Evolutionary conservation across 176 grass and related monocot genomes (phyloP), one percentile per base, ranked within the genome.

Genomic region (Triticum monococcum): DNA sequence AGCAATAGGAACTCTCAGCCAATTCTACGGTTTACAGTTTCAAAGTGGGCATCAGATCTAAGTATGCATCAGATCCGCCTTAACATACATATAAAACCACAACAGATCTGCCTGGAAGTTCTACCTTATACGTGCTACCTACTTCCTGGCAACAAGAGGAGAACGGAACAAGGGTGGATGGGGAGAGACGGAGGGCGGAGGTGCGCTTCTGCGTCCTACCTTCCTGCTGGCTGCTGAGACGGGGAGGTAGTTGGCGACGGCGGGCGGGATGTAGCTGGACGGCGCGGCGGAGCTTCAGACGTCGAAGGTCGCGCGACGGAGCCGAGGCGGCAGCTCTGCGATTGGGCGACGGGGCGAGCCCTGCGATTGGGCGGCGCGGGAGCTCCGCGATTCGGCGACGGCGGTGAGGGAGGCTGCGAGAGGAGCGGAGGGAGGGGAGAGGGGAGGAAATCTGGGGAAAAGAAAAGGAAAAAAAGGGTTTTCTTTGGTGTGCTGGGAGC

Each of bases 401-500:
- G 75, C 80, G 75, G 89, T 16, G 50, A 67, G 36, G 13, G 56
- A 5, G 52, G 11, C 30, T 8, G 32, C 13, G 88, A 13, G 48
- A 7, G 30, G 50, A 16, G 20, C 7, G 26, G 48, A 16, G n/a
- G 26, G 48, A 16, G 16, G 8, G 37, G 41, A 24, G 25, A 37
- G 33, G 77, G 6, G 84, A 26, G 81, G 85, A 88, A 91, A 88
- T 88, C 60, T 36, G 81, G 45, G 60, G 60, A 83, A 84, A 84
- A 80, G 75, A 75, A 91, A 84, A 68, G 48, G 20, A 5, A 25
- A 37, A 30, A 75, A 75, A 8, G 43, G 77, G 62, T 77, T 48
- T 76, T 77, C 68, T 87, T 80, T 31, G 81, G 59, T 60, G 66
- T 45, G 84, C 65, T 79, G 79, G 84, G 35, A n/a, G 35, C 79